Evolutionary conservation across 2,329 filamentous ascomycete species (phyloP).

Genomic region (Fonsecaea pedrosoi): DNA sequence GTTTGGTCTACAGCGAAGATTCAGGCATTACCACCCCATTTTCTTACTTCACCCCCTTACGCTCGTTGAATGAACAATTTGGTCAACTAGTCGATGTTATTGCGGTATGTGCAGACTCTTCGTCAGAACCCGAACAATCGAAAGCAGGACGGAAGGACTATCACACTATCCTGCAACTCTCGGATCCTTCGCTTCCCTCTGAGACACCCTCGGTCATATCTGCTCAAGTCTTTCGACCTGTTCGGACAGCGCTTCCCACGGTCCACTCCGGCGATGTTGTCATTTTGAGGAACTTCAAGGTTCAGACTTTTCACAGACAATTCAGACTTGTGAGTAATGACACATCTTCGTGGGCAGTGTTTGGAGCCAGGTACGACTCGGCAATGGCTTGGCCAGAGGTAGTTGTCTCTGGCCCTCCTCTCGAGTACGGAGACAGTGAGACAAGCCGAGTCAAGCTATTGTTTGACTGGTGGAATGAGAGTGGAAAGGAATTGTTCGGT

Average conservation of each 20-base stretch:
- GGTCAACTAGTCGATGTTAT: slow-evolving; percentile 51
- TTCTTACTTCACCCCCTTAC: slow-evolving; percentile 53
- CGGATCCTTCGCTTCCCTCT: slow-evolving; percentile 51
- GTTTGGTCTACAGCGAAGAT: background rate
- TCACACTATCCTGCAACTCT: slow-evolving; percentile 50
- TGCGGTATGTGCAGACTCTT: slow-evolving; percentile 47
- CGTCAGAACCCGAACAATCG: slow-evolving; percentile 41
- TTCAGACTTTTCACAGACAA: slow-evolving; percentile 50
- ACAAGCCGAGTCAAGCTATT: slow-evolving; percentile 45
- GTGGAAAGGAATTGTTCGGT: slow-evolving; percentile 41
- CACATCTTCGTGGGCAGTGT: slow-evolving; percentile 57
- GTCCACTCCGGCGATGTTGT: slow-evolving; percentile 50
- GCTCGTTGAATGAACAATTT: slow-evolving; percentile 52
- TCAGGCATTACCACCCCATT: slow-evolving; percentile 49
- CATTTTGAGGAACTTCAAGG: slow-evolving; percentile 55
- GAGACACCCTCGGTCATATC: slow-evolving; percentile 41
- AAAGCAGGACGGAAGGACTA: slow-evolving; percentile 50
- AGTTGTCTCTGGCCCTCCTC: slow-evolving; percentile 47
- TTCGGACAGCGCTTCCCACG: slow-evolving; percentile 49
- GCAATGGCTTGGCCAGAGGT: slow-evolving; percentile 40
- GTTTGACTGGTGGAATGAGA: slow-evolving; percentile 51
- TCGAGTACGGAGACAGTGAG: slow-evolving; percentile 51
- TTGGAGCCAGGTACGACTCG: slow-evolving; percentile 38
- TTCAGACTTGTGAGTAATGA: slow-evolving; percentile 51
- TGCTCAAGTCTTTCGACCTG: slow-evolving; percentile 53